These are phyloP conservation scores for Lachnellula willkommii DNA, from an alignment of 2,329 filamentous ascomycete genomes.

Conservation along the genomic window DNA sequence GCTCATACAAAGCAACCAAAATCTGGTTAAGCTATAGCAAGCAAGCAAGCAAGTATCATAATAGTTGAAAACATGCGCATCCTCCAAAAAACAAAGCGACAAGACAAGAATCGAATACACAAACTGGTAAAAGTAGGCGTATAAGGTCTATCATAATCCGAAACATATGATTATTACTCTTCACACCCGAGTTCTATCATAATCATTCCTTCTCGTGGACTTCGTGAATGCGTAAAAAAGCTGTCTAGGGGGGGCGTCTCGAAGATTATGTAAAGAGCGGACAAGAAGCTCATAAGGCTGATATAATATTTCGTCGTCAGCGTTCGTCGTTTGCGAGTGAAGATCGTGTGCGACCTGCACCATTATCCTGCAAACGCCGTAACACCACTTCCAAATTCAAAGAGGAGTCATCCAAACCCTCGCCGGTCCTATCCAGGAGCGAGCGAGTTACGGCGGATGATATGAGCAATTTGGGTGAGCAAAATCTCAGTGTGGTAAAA, in stretches of 20 bases:
- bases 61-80: constrained; percentile 5
- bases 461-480: constrained; percentile 12
- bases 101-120: constrained; percentile 1
- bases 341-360: constrained; percentile 3
- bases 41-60: constrained; percentile 5
- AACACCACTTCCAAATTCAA: constrained; percentile 20
- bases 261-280: constrained; percentile 26
- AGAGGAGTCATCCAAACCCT: constrained; percentile 25
- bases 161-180: constrained; percentile 12
- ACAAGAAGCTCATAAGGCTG: constrained; percentile 14
- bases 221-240: constrained; percentile 29
- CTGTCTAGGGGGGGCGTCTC: constrained; percentile 2
- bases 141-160: constrained; percentile 9
- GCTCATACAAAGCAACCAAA: constrained; percentile 20
- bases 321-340: constrained; percentile 7
- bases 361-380: constrained; percentile 25
- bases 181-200: constrained; percentile 15
- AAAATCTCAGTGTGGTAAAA: constrained; percentile 20
- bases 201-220: constrained; percentile 21
- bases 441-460: constrained; percentile 18
- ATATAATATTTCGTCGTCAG: constrained; percentile 17
- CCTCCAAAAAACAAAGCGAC: constrained; percentile 1
- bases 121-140: constrained; percentile 4
- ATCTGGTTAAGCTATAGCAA: constrained; percentile 21
- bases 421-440: constrained; percentile 29